Evolutionary conservation across 108 stramenopile genomes (phyloP).

Genomic region (Cyclostephanos tholiformis): DNA sequence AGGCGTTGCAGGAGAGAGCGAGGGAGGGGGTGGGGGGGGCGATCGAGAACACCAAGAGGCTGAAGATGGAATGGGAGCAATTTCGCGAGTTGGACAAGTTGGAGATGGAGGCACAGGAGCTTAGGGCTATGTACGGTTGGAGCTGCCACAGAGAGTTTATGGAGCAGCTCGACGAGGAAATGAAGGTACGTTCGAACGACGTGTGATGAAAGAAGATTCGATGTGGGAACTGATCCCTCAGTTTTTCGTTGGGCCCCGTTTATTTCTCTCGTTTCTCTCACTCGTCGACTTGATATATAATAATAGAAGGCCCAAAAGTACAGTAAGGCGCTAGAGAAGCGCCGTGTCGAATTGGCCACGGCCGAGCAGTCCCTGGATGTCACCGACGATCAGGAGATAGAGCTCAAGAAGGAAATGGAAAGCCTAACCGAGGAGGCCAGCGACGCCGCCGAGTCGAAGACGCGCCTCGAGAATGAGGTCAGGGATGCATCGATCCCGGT

Average conservation of each 20-base stretch:
- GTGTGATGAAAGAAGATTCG: too few relatives aligned
- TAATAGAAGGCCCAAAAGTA: slow-evolving; percentile 38
- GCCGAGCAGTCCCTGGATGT: slow-evolving; percentile 57
- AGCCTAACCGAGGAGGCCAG: slow-evolving; percentile 66
- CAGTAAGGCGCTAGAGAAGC: slow-evolving; percentile 59
- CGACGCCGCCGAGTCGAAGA: slow-evolving; percentile 55
- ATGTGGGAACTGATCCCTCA: not conserved
- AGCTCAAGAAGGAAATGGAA: slow-evolving; percentile 42
- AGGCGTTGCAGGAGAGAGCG: slow-evolving; percentile 40
- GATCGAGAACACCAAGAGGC: slow-evolving; percentile 47
- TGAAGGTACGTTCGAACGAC: slow-evolving; percentile 33
- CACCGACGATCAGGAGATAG: slow-evolving; percentile 57
- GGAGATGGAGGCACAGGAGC: slow-evolving; percentile 54
- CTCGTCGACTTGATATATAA: slow-evolving; percentile 2
- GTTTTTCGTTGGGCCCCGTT: not conserved
- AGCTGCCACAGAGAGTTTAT: slow-evolving; percentile 42
- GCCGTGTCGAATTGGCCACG: slow-evolving; percentile 53
- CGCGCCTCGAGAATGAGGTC: slow-evolving; percentile 58
- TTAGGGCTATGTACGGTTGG: slow-evolving; percentile 58
- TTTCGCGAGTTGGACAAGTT: slow-evolving; percentile 74
- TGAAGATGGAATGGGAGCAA: slow-evolving; percentile 72
- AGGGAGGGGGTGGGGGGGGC: slow-evolving; percentile 34
- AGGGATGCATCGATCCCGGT: slow-evolving; percentile 52
- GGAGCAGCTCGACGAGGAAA: slow-evolving; percentile 34
- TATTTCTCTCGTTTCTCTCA: not conserved